Percentiles rank a stretch among this genome's conserved stretches.
Evolutionary conservation across 495 filamentous ascomycete species (phyloP).

Genomic region (Pseudevernia furfuracea): DNA sequence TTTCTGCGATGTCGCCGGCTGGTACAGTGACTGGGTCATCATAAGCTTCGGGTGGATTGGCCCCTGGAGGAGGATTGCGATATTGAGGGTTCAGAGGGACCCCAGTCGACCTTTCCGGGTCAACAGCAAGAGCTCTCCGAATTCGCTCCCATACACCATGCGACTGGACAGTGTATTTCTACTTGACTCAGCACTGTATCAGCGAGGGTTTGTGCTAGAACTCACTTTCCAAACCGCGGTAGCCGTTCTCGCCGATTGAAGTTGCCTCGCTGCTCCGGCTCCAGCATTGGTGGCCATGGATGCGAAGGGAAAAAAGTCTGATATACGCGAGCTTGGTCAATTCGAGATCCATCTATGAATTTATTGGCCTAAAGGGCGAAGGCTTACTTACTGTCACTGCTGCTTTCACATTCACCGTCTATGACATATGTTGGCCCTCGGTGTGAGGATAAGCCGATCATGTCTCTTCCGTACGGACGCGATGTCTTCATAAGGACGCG

Average conservation of each 20-base stretch:
- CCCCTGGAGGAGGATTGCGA: conserved; percentile 81
- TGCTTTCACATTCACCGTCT: not conserved
- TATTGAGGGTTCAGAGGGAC: conserved; percentile 87
- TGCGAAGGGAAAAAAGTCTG: not conserved
- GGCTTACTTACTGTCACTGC: not conserved
- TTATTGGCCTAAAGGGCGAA: not conserved
- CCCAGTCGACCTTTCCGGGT: conserved; percentile 83
- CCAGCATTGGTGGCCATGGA: conserved; percentile 27
- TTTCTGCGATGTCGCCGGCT: conserved; percentile 92
- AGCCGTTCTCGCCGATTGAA: conserved; percentile 19
- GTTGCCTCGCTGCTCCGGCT: conserved; percentile 24
- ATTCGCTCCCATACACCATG: conserved; percentile 82
- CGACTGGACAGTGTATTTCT: conserved; percentile 99
- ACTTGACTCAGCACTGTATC: conserved; percentile 13
- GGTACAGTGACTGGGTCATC: conserved; percentile 86
- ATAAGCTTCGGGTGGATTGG: conserved; percentile 66
- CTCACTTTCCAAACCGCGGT: conserved; percentile 25
- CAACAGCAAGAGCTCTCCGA: conserved; percentile 68
- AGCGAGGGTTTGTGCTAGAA: not conserved
- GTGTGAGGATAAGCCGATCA: not conserved
- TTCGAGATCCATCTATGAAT: not conserved
- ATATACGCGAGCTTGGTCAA: not conserved
- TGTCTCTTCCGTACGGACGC: not conserved
- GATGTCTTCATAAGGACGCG: not conserved
- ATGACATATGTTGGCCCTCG: not conserved